phyloP scores from a whole-genome alignment of 257 asterid species.

The Orobanche coerulescens region DNA sequence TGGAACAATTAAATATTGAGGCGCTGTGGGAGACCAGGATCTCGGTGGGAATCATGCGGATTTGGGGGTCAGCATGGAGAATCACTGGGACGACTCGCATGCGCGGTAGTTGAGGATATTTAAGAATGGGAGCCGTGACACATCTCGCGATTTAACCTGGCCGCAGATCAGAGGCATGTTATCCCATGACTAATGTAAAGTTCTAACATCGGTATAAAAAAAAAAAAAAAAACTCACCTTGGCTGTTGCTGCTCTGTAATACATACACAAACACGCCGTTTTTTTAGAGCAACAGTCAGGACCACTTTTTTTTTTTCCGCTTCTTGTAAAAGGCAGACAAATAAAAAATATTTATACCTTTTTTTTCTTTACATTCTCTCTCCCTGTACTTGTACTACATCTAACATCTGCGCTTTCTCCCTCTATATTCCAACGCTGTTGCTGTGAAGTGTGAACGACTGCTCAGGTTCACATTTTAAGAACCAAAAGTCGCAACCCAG shows the following conservation, averaged over 20 bases:
- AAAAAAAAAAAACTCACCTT: background rate
- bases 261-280: background rate
- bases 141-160: too few species aligned
- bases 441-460: conserved; percentile 25
- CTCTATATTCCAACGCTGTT: conserved; percentile 26
- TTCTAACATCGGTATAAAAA: too few species aligned
- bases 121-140: too few species aligned
- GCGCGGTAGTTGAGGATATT: too few species aligned
- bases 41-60: too few species aligned
- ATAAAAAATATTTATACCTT: conserved; percentile 4
- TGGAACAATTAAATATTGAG: too few species aligned
- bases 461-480: conserved; percentile 11
- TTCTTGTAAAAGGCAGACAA: conserved; percentile 31
- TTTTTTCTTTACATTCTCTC: conserved; percentile 14
- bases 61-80: too few species aligned
- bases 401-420: conserved; percentile 15
- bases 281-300: conserved; percentile 5
- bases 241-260: background rate
- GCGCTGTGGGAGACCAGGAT: too few species aligned
- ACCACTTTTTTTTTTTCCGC: background rate
- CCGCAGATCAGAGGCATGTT: too few species aligned
- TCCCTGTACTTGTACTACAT: background rate
- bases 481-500: conserved; percentile 5
- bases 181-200: too few species aligned
- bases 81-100: too few species aligned